Base-by-base conservation (phyloP, 1,139 yeast genomes). In the Wickerhamiella pararugosa region DNA sequence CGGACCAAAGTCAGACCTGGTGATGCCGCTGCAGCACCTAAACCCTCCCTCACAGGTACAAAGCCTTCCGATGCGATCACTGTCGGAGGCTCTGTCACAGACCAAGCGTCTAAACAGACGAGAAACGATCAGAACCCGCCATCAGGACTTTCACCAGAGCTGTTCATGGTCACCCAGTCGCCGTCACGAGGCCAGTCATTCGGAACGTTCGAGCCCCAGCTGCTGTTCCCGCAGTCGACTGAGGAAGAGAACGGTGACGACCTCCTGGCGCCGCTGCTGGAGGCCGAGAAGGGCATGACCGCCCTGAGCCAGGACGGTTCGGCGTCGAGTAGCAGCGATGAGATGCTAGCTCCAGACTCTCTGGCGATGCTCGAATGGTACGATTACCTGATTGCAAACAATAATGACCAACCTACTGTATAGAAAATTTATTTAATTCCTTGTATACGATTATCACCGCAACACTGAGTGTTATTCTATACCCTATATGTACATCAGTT, bases 401-500 rank as follows among this genome's bases (percentile, higher is more conserved):
- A 52, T 15, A 15, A 15, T 15, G 21, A 15, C 21, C 21, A 15
- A 15, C 21, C 21, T 15, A 15, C 21, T 15, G 21, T 15, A 15
- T 15, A 15, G 21, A 15, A 15, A 15, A 15, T 15, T 15, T 15
- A 15, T 15, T 15, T 15, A 15, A 15, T 15, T 15, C 21, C 21
- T 15, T 15, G 21, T 15, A 15, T 15, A 15, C 21, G 21, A 15
- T 15, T 15, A 15, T 15, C 21, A 15, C 21, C 21, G 21, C 21
- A 15, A 15, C 21, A 15, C 21, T 15, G 21, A 15, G 21, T 15
- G 21, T 4, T 15, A 3, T 4, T 15, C 21, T 15, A 15, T 15
- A 15, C 31, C 31, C 9, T 7, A n/a, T 80, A 54, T 74, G 75
- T 54, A 65, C 69, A 44, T 63, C 61, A 46, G 63, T 44, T 50